Evolutionary conservation across 23 red algal species (phyloP), one percentile per base, ranked within the genome.

Genomic region (Chondrus crispus): DNA sequence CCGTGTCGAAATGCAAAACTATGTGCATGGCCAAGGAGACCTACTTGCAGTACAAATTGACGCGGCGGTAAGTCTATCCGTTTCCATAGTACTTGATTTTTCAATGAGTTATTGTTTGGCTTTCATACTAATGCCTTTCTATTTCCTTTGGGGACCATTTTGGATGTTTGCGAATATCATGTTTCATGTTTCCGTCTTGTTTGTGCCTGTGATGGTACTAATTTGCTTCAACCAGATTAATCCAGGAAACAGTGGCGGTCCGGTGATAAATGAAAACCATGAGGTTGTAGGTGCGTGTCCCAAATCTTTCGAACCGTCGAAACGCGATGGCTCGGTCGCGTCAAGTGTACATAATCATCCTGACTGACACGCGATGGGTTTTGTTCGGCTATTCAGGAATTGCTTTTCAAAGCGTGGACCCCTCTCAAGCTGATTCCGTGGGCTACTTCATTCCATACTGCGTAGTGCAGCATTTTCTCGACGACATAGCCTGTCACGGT

Each of bases 1-100:
- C 22, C 83, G 96, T 19, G 87, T 96, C 30, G 97, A 96, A 71
- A 92, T 98, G 70, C 75, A 77, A 90, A 82, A 94, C 50, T 96
- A 98, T 37, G 80, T 74, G 4, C 93, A 96, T 80, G 96, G 96
- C 35, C 88, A 91, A 16, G 91, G 77, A 19, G 96, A 98, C 57
- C 78, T 98, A 5, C 75, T 98, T 0, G 87, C 92, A 49, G 96
- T 98, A 48, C 96, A 98, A 85, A 95, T 98, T 82, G 96, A 98
- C 73, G 92, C 96, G 24, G 94, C 94, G 48, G 85, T 89, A 89
- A 35, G 85, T 89, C 54, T 75, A 38, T n/a, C n/a, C n/a, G n/a
- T n/a, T n/a, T n/a, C n/a, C n/a, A n/a, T n/a, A n/a, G n/a, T n/a
- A n/a, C n/a, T n/a, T n/a, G n/a, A n/a, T n/a, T n/a, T n/a, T n/a